Evolutionary conservation across 2,329 filamentous ascomycete genomes (phyloP), one percentile per base, ranked within the genome.

Genomic region (Penicillium aurantiogriseum): DNA sequence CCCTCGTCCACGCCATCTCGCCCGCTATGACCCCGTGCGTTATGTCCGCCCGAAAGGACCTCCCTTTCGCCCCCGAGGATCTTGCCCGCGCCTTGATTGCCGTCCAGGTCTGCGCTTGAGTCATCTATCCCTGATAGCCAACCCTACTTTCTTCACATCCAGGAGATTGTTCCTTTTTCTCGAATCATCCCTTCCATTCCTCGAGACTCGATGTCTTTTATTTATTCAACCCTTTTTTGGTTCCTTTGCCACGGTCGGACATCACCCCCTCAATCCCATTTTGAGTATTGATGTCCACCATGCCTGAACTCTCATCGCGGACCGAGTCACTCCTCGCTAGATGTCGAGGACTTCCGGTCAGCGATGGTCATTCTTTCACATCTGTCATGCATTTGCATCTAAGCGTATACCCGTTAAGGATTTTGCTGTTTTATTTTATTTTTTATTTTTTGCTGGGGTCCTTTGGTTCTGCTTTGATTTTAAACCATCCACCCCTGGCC

Each of bases 71-170:
- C 17, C 71, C 74, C 9, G 69, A 75, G 7, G 70, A 75, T 60
- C 64, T 76, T 62, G 62, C 67, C 29, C 69, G 71, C 54, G 74
- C 74, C 58, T 69, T 76, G 69, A 69, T 67, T 63, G 71, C 72
- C 51, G 68, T 75, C 50, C 70, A 71, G 58, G 66, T 74, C 54
- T 72, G 67, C 63, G 63, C 59, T 8, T 55, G 31, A 55, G 35
- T 48, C 19, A 13, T 25, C 29, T 19, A 33, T 46, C 15, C 42
- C 55, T 57, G 13, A n/a, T 45, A 46, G 36, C 45, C 48, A 40
- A 31, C 40, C 25, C 25, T 58, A 49, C 50, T 50, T 54, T 52
- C 53, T 59, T 51, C 54, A 59, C 43, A 57, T 65, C 62, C 61
- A 40, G 61, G 62, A 60, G 62, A 67, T 63, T 46, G 51, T 59